A percentile compares a stretch with the other conserved stretches of the same genome.
Evolutionary conservation across 139 green algal genomes (phyloP).

Genomic region (Chlorella vulgaris): DNA sequence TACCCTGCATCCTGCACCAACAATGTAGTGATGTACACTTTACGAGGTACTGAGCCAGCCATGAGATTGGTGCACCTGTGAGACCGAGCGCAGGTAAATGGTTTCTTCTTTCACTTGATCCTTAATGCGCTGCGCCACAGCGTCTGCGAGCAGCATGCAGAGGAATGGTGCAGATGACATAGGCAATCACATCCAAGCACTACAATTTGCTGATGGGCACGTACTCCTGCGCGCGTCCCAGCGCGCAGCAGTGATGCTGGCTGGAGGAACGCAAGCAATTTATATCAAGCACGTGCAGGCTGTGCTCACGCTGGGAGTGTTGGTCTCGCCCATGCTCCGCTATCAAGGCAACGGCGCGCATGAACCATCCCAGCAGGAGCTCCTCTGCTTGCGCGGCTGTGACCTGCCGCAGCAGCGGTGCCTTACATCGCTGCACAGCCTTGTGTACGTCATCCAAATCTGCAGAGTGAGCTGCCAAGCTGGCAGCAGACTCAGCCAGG

Average conservation of each 20-base stretch:
- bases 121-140: constrained; percentile 37
- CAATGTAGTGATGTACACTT: too few species aligned
- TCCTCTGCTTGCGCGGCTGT: neutral
- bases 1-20: too few species aligned
- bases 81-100: constrained; percentile 18
- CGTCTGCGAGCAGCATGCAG: neutral
- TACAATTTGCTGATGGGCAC: neutral
- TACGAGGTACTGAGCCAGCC: neutral
- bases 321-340: constrained; percentile 12
- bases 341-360: constrained; percentile 28
- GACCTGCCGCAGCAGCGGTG: neutral
- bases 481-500: constrained; percentile 49
- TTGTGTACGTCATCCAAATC: constrained; percentile 41
- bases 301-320: constrained; percentile 3
- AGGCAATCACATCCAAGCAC: neutral
- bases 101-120: constrained; percentile 29
- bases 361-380: constrained; percentile 32
- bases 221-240: neutral
- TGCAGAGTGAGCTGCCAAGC: constrained; percentile 40
- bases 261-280: neutral
- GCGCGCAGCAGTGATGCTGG: neutral
- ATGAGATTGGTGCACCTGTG: neutral
- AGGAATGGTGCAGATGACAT: neutral
- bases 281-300: neutral
- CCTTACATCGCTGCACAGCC: neutral